A percentile compares a stretch with the other conserved stretches of the same genome.
phyloP scores from a whole-genome alignment of 2,329 filamentous ascomycete genomes.

The Fusarium pilosicola region DNA sequence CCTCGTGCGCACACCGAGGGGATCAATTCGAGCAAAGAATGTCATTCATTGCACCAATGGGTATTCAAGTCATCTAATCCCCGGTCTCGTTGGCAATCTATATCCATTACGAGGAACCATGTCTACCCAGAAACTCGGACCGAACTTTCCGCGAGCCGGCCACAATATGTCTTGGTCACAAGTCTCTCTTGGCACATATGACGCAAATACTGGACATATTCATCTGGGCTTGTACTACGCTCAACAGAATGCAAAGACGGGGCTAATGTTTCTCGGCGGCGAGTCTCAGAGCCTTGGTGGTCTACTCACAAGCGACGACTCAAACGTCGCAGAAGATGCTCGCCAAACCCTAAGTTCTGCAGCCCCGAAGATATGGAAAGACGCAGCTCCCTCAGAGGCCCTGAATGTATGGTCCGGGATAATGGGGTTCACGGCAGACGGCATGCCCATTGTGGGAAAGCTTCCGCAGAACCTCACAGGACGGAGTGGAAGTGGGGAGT shows the following conservation, averaged over 20 bases:
- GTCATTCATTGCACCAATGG: conserved; percentile 68
- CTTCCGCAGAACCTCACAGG: conserved; percentile 47
- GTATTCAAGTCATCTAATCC: conserved; percentile 60
- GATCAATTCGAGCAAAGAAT: conserved; percentile 55
- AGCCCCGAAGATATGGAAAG: conserved; percentile 49
- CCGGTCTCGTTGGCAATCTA: conserved; percentile 55
- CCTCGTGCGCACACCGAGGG: conserved; percentile 56
- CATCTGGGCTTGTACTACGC: conserved; percentile 39
- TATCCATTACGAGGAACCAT: conserved; percentile 58
- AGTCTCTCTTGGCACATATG: conserved; percentile 54
- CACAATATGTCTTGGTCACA: conserved; percentile 58
- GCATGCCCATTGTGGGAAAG: conserved; percentile 58
- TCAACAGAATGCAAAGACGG: conserved; percentile 44
- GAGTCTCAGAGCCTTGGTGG: conserved; percentile 54
- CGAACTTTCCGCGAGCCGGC: conserved; percentile 39
- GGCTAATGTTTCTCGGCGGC: conserved; percentile 63
- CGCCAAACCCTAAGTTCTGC: conserved; percentile 49
- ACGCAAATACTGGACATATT: conserved; percentile 58
- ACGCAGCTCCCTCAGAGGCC: conserved; percentile 31
- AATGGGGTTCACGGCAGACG: conserved; percentile 58
- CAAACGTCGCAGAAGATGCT: conserved; percentile 48
- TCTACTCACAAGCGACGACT: conserved; percentile 58
- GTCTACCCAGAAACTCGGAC: conserved; percentile 56
- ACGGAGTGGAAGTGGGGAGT: conserved; percentile 49
- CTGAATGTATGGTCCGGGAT: conserved; percentile 58